Percentiles rank a stretch among this genome's conserved stretches.
These are phyloP conservation scores for Ogataea saltuana DNA, from an alignment of 805 yeast genomes.

Conservation along the genomic window DNA sequence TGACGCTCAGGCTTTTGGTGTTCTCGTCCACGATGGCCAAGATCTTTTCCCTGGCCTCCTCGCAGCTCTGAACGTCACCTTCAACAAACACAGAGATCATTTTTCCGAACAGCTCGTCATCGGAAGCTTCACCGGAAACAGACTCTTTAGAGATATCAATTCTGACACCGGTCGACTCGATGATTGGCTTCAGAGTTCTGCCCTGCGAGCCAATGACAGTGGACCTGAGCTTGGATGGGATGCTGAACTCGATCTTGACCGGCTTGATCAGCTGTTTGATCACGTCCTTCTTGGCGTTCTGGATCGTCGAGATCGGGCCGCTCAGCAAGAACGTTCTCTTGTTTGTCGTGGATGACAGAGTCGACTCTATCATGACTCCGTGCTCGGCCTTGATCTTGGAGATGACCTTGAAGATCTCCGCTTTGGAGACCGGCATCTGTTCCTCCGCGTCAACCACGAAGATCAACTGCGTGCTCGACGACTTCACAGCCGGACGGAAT, in stretches of 20 bases:
- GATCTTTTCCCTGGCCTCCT: constrained; percentile 69
- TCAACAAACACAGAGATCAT: constrained; percentile 63
- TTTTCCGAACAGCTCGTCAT: constrained; percentile 59
- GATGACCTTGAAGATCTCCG: constrained; percentile 69
- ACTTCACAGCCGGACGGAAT: constrained; percentile 45
- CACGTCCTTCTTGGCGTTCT: constrained; percentile 71
- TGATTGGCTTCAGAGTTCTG: constrained; percentile 73
- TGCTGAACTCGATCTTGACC: constrained; percentile 53
- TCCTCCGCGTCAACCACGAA: constrained; percentile 72
- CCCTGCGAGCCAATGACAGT: constrained; percentile 89
- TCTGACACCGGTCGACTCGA: constrained; percentile 63
- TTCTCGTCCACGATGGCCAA: constrained; percentile 72
- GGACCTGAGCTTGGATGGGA: constrained; percentile 78
- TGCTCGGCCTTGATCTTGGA: constrained; percentile 59
- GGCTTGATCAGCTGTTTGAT: constrained; percentile 78
- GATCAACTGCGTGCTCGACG: constrained; percentile 72
- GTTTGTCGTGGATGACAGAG: constrained; percentile 71
- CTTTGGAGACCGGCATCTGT: constrained; percentile 61
- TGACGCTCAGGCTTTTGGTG: constrained; percentile 57
- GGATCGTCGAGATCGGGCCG: constrained; percentile 69
- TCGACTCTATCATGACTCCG: constrained; percentile 75
- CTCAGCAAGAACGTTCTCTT: constrained; percentile 81
- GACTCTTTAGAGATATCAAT: constrained; percentile 60
- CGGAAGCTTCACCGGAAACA: constrained; percentile 18
- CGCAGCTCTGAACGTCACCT: constrained; percentile 85